Percentiles rank a stretch among this genome's conserved stretches.
These are phyloP conservation scores for Ochromonas danica DNA, from an alignment of 108 stramenopile genomes.

Conservation along the genomic window DNA sequence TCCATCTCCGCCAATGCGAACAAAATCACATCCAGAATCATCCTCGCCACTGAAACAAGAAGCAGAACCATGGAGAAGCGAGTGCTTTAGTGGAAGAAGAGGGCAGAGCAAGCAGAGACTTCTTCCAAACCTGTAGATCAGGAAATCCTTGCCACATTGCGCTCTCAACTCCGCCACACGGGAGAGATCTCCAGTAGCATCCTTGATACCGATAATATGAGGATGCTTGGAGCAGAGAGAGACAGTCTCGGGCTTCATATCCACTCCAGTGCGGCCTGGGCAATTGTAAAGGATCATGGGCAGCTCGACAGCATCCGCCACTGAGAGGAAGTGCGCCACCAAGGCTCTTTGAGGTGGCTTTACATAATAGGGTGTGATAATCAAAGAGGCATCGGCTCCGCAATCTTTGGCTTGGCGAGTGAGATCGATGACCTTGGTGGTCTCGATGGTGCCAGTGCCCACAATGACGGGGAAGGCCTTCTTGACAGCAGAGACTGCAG, in stretches of 20 bases:
- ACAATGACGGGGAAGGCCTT: conserved; percentile 70
- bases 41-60: conserved; percentile 69
- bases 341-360: conserved; percentile 81
- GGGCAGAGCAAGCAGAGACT: too few relatives aligned
- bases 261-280: conserved; percentile 69
- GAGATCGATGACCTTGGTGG: conserved; percentile 31
- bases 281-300: conserved; percentile 88
- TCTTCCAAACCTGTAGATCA: conserved; percentile 66
- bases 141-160: conserved; percentile 54
- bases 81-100: too few relatives aligned
- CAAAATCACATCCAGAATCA: conserved; percentile 71
- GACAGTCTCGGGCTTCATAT: conserved; percentile 67
- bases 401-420: conserved; percentile 71
- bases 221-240: conserved; percentile 63
- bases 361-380: conserved; percentile 88
- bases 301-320: conserved; percentile 73
- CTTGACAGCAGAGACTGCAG: conserved; percentile 67
- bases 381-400: conserved; percentile 81
- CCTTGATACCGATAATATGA: conserved; percentile 77
- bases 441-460: conserved; percentile 45
- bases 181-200: conserved; percentile 67
- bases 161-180: conserved; percentile 60
- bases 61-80: not conserved
- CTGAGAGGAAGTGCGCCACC: conserved; percentile 67
- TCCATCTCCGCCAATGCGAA: conserved; percentile 78